A percentile compares a stretch with the other conserved stretches of the same genome.
phyloP scores from a whole-genome alignment of 2,329 filamentous ascomycete genomes.

The Monilinia laxa region DNA sequence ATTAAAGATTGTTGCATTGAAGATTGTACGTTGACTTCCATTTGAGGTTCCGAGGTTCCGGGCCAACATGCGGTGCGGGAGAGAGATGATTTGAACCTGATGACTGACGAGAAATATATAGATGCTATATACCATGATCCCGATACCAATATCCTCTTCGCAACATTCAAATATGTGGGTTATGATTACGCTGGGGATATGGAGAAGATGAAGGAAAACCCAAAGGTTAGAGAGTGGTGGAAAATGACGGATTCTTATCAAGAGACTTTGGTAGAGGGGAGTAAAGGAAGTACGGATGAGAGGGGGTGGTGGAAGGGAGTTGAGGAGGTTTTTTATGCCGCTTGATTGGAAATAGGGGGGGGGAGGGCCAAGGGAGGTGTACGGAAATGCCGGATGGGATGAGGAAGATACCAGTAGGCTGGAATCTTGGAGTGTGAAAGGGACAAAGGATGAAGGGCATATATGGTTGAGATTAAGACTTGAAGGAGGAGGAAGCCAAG shows the following conservation, averaged over 20 bases:
- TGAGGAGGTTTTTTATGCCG: slow-evolving; percentile 66
- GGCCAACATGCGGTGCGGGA: neutral
- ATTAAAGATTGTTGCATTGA: slow-evolving; percentile 73
- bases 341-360: slow-evolving; percentile 42
- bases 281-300: slow-evolving; percentile 57
- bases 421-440: too few species aligned
- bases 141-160: slow-evolving; percentile 63
- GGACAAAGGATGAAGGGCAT: too few species aligned
- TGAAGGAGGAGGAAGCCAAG: neutral
- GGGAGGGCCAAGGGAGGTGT: neutral
- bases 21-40: slow-evolving; percentile 56
- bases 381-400: neutral
- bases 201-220: slow-evolving; percentile 70
- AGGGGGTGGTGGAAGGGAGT: slow-evolving; percentile 68
- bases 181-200: slow-evolving; percentile 72
- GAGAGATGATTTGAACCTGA: too few species aligned
- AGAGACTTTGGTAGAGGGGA: slow-evolving; percentile 60
- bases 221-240: slow-evolving; percentile 77
- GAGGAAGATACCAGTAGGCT: too few species aligned
- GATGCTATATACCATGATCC: slow-evolving; percentile 74
- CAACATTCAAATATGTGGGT: slow-evolving; percentile 77
- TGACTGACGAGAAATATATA: slow-evolving; percentile 37
- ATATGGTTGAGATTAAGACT: neutral
- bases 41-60: neutral
- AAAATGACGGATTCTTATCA: slow-evolving; percentile 76